A percentile compares a stretch with the other conserved stretches of the same genome.
These are phyloP conservation scores for Xylaria sp. DNA, from an alignment of 2,329 filamentous ascomycete species.

Conservation along the genomic window DNA sequence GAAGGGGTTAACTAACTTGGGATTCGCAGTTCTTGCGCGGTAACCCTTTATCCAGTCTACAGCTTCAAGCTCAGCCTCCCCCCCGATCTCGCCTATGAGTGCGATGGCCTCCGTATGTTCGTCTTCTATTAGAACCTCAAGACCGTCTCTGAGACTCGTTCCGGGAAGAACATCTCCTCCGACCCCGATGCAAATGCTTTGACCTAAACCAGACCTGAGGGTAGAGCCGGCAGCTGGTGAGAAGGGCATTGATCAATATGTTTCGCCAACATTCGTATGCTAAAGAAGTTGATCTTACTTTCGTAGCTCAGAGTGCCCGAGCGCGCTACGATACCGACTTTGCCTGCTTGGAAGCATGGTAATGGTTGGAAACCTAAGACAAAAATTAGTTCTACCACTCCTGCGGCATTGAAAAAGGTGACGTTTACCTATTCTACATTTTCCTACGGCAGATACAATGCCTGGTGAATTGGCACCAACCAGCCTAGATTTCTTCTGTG, in stretches of 20 bases:
- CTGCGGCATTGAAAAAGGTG: neutral
- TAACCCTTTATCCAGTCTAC: constrained; percentile 80
- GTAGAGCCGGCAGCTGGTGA: constrained; percentile 72
- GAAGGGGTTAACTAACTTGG: constrained; percentile 64
- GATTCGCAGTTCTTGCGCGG: constrained; percentile 63
- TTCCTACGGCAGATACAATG: constrained; percentile 77
- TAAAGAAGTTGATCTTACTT: constrained; percentile 45
- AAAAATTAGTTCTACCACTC: neutral
- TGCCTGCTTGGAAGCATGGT: constrained; percentile 75
- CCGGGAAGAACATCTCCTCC: constrained; percentile 78
- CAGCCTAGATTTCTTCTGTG: constrained; percentile 74
- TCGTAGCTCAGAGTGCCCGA: constrained; percentile 81
- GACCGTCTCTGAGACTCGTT: constrained; percentile 77
- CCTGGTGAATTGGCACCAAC: constrained; percentile 80
- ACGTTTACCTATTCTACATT: constrained; percentile 58
- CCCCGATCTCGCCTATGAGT: constrained; percentile 78
- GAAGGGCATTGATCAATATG: constrained; percentile 22
- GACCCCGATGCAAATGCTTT: constrained; percentile 78
- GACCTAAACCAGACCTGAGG: constrained; percentile 75
- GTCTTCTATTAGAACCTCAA: constrained; percentile 74
- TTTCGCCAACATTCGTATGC: neutral
- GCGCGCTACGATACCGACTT: constrained; percentile 77
- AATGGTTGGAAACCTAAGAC: constrained; percentile 76
- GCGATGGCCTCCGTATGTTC: constrained; percentile 77
- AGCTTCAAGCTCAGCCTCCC: constrained; percentile 74